phyloP scores from a whole-genome alignment of 495 filamentous ascomycete species.

The Penicillium verhagenii region DNA sequence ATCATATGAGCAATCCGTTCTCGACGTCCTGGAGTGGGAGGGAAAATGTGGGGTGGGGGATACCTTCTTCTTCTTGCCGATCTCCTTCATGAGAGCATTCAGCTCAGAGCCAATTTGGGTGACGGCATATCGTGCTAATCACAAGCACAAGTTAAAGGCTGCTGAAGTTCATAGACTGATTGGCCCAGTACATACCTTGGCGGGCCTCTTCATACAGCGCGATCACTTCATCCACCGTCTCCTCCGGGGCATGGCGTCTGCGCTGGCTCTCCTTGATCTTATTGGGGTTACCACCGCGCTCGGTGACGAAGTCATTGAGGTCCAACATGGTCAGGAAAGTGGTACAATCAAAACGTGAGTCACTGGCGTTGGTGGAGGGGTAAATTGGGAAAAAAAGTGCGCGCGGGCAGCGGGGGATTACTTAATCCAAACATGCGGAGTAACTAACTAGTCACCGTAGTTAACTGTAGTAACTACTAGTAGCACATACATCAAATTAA shows the following conservation, averaged over 20 bases:
- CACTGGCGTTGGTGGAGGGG: slow-evolving; percentile 26
- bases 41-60: slow-evolving; percentile 3
- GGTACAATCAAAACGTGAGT: slow-evolving; percentile 12
- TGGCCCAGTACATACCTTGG: slow-evolving; percentile 52
- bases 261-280: slow-evolving; percentile 87
- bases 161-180: background rate
- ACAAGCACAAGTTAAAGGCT: slow-evolving; percentile 2
- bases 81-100: slow-evolving; percentile 85
- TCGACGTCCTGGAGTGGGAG: background rate
- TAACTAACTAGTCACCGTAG: too few relatives aligned
- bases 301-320: slow-evolving; percentile 75
- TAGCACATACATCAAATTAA: too few relatives aligned
- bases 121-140: slow-evolving; percentile 72
- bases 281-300: slow-evolving; percentile 85
- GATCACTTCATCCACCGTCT: slow-evolving; percentile 87
- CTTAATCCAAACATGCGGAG: background rate
- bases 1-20: slow-evolving; percentile 3
- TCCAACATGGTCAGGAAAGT: slow-evolving; percentile 62
- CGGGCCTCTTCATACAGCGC: slow-evolving; percentile 83
- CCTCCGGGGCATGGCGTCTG: slow-evolving; percentile 72
- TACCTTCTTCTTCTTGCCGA: slow-evolving; percentile 90
- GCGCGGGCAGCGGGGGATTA: slow-evolving; percentile 1
- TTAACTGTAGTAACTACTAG: too few relatives aligned
- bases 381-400: slow-evolving; percentile 25
- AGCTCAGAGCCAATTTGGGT: slow-evolving; percentile 78